phyloP scores from a whole-genome alignment of 179 eudicot species.

The Camellia oleifera region DNA sequence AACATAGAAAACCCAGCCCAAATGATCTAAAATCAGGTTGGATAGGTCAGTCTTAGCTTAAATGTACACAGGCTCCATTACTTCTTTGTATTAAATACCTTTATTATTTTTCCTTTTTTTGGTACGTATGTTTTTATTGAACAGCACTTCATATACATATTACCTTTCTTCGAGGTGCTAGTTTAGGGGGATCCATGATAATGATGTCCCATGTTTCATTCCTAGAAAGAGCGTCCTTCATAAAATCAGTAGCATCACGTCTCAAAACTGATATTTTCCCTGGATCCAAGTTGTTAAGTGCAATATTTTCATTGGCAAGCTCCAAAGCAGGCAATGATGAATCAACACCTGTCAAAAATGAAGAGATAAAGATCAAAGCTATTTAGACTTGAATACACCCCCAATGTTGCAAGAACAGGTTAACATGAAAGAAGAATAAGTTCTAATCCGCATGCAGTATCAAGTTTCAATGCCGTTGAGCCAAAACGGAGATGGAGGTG shows the following conservation, averaged over 20 bases:
- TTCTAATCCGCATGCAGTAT: constrained; percentile 4
- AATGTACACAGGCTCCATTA: background rate
- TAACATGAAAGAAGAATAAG: background rate
- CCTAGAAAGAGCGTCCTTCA: constrained; percentile 73
- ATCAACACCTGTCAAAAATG: constrained; percentile 61
- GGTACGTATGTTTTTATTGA: background rate
- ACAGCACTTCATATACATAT: background rate
- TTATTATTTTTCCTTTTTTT: background rate
- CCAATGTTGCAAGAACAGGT: background rate
- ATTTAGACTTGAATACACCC: background rate
- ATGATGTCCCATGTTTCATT: constrained; percentile 87
- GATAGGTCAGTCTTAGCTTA: background rate
- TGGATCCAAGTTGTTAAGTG: constrained; percentile 63
- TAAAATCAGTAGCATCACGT: constrained; percentile 73
- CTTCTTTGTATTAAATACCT: background rate
- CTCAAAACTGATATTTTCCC: constrained; percentile 56
- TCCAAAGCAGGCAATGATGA: constrained; percentile 80
- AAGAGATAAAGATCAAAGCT: background rate
- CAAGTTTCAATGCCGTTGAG: constrained; percentile 5
- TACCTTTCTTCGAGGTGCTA: constrained; percentile 89
- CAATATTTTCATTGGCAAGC: constrained; percentile 67
- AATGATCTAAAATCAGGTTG: background rate
- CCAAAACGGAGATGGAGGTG: constrained; percentile 2
- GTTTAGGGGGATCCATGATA: constrained; percentile 85
- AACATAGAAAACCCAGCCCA: background rate